Evolutionary conservation across 2,329 filamentous ascomycete genomes (phyloP), one percentile per base, ranked within the genome.

Genomic region (Falciphora oryzae): DNA sequence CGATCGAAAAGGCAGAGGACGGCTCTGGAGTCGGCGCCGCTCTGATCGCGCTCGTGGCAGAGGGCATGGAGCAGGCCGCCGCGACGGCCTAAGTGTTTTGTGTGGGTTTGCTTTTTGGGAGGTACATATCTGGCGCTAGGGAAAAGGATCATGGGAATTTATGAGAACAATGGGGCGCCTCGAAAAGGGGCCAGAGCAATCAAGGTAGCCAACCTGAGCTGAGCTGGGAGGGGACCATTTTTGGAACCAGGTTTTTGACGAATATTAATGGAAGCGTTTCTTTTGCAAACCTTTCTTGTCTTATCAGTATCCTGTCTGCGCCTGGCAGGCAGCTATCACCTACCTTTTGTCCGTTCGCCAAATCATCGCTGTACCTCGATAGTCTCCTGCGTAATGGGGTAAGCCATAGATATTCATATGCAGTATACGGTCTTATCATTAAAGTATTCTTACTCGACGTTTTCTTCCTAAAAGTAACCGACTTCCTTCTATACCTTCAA

Each of bases 1-100:
- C 92, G 65, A 97, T 99, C 72, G 95, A 94, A 28, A 95, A 98
- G 72, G 95, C 95, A 67, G 97, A 97, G 82, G 95, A 99, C 75
- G 95, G 95, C 61, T 95, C 91, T 68, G 95, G 92, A 68, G 91
- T 97, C n/a, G 95, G 95, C 63, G 95, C 95, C 3, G 95, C 95
- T 57, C 80, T 99, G 71, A 98, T 98, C 77, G 95, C 95, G 63
- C 84, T 97, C 62, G 91, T 97, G 32, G 94, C 94, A 1, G 90
- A 90, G 1, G 80, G 83, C 72, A 86, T 83, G 80, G 83, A 87
- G 76, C 83, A 83, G 76, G 73, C 74, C 61, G n/a, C 31, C 27
- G 16, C 38, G 1, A 58, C 44, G 44, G 44, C 18, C 44, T 53
- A n/a, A n/a, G 22, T n/a, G 44, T 53, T 53, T 44, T 25, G 27